Percentiles rank a stretch among this genome's conserved stretches.
These are phyloP conservation scores for Phytophthora rubi DNA, from an alignment of 352 stramenopile species.

Conservation along the genomic window DNA sequence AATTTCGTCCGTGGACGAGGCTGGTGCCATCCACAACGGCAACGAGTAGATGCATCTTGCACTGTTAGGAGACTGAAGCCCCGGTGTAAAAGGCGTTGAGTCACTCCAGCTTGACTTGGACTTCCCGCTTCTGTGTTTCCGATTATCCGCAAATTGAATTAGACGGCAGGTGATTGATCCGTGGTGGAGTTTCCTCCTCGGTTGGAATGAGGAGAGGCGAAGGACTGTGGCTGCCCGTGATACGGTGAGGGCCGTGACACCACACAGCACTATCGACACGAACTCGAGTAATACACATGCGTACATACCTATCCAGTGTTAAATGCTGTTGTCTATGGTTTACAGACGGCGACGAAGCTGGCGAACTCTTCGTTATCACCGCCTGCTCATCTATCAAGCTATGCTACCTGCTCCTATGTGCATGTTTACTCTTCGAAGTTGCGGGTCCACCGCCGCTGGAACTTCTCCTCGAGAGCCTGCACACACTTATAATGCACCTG, in stretches of 20 bases:
- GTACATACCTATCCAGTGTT: conserved; percentile 11
- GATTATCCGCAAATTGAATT: conserved; percentile 18
- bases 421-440: conserved; percentile 60
- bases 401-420: conserved; percentile 9
- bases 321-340: conserved; percentile 17
- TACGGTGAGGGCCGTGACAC: background rate
- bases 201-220: conserved; percentile 24
- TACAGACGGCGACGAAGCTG: background rate
- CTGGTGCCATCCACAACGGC: conserved; percentile 78
- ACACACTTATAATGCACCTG: conserved; percentile 88
- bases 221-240: background rate
- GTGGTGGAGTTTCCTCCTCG: conserved; percentile 6
- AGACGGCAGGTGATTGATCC: conserved; percentile 19
- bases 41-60: conserved; percentile 59
- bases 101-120: conserved; percentile 14
- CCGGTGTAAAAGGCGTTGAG: conserved; percentile 17
- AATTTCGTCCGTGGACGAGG: conserved; percentile 90
- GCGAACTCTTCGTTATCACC: background rate
- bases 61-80: conserved; percentile 19
- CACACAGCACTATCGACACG: conserved; percentile 11
- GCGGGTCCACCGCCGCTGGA: conserved; percentile 65
- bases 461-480: conserved; percentile 69
- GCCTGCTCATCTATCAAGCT: conserved; percentile 10
- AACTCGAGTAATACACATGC: conserved; percentile 34
- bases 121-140: conserved; percentile 15